Evolutionary conservation across 116 monocot genomes (phyloP), one percentile per base, ranked within the genome.

Genomic region (Cymodocea nodosa): DNA sequence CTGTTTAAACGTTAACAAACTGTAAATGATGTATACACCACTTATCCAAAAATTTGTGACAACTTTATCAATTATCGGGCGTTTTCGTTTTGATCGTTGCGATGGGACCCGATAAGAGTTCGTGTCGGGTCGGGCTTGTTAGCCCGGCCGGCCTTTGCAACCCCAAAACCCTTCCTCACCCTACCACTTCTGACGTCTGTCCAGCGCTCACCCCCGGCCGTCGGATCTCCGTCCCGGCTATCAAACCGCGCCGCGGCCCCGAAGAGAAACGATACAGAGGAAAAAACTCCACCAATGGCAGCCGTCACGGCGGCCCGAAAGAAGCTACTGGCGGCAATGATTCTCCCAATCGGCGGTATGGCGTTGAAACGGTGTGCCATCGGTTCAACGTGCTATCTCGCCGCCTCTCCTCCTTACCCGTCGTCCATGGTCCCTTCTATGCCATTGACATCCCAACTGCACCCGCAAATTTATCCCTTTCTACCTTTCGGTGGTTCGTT

Each of bases 401-500:
- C 68, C 19, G 44, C 40, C 40, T 37, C 68, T 30, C 40, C 68
- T 4, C 22, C 55, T 55, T 67, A 35, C 53, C 36, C 73, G 17
- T 49, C 48, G 23, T 22, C 73, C 48, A 58, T 66, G 63, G 20
- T 5, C 58, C 58, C 65, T 4, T 24, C 48, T 19, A 13, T 50
- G 35, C 25, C 30, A 5, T 6, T 24, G 8, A 56, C 65, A 25
- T 22, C 15, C 40, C 55, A 73, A 56, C 49, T 50, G 18, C 34
- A 30, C 22, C 67, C 59, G 22, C 51, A 52, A 35, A 35, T 67
- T 52, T 30, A 59, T 52, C 59, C 67, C 60, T 50, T 50, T n/a
- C 39, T 64, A 1, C 52, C 49, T 14, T 76, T 74, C 13, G 76
- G 57, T 2, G 64, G 68, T 16, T 84, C 81, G 39, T 79, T 90